Conservation (phyloP, 352 stramenopile species). For the Aphanomyces euteiches region DNA sequence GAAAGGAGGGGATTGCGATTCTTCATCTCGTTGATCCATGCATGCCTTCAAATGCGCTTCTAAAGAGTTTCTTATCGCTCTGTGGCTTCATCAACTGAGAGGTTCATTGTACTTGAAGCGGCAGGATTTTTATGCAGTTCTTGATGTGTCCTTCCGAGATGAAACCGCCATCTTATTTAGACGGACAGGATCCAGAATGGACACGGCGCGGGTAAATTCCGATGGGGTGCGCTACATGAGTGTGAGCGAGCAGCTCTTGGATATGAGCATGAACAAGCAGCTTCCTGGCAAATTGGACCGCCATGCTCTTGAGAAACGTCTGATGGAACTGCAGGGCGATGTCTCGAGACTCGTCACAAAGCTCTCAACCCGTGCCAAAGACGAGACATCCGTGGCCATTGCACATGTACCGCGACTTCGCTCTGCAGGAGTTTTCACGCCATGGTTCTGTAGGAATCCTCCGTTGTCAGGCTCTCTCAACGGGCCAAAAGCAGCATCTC, state of each 20-base stretch:
- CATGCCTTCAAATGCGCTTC: no score
- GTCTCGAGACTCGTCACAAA: constrained; percentile 15
- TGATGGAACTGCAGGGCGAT: constrained; percentile 27
- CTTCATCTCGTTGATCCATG: no score
- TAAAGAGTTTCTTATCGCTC: no score
- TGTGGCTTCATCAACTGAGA: no score
- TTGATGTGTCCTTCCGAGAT: no score
- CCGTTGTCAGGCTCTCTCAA: background rate
- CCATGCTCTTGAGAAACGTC: constrained; percentile 16
- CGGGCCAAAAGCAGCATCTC: no score
- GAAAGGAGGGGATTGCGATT: no score
- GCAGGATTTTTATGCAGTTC: no score
- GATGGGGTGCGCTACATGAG: background rate
- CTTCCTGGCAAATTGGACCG: constrained; percentile 4
- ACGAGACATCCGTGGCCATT: constrained; percentile 4
- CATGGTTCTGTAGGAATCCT: background rate
- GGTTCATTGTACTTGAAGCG: no score
- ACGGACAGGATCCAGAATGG: no score
- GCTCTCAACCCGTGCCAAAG: constrained; percentile 9
- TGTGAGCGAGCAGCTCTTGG: constrained; percentile 17
- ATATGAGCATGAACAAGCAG: constrained; percentile 17
- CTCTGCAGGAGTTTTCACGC: background rate
- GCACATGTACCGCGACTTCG: background rate
- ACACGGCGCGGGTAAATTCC: no score
- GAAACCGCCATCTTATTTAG: no score